phyloP scores from a whole-genome alignment of 352 stramenopile genomes.

The Phytophthora hibernalis region DNA sequence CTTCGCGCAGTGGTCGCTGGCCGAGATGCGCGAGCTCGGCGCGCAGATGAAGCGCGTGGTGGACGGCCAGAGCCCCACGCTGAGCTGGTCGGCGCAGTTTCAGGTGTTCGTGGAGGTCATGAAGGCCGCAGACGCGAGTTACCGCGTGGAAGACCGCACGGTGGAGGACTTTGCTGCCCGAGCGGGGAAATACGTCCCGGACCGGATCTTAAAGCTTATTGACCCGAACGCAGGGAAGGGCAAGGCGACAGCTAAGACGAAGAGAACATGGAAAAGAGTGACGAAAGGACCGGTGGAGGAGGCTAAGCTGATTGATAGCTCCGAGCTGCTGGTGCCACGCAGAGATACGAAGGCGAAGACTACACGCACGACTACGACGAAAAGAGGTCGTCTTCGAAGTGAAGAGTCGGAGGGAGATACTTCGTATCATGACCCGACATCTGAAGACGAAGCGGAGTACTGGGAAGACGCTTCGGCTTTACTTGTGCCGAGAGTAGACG shows the following conservation, averaged over 20 bases:
- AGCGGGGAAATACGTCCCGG: constrained; percentile 22
- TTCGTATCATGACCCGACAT: constrained; percentile 24
- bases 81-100: constrained; percentile 23
- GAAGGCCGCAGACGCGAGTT: constrained; percentile 18
- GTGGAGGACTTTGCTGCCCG: constrained; percentile 28
- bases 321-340: background rate
- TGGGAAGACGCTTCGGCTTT: constrained; percentile 6
- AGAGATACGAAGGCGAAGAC: background rate
- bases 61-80: constrained; percentile 9
- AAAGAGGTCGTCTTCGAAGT: constrained; percentile 5
- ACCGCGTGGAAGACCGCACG: constrained; percentile 21
- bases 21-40: constrained; percentile 37
- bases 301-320: background rate
- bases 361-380: background rate
- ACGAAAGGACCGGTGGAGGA: background rate
- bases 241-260: background rate
- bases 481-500: background rate
- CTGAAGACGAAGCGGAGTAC: constrained; percentile 18
- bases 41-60: constrained; percentile 30
- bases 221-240: constrained; percentile 1
- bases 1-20: constrained; percentile 31
- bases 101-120: constrained; percentile 23
- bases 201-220: constrained; percentile 17
- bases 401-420: constrained; percentile 13
- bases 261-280: background rate